These are phyloP conservation scores for Ganoderma boninense DNA, from an alignment of 1,284 basidiomycete species.

Conservation along the genomic window DNA sequence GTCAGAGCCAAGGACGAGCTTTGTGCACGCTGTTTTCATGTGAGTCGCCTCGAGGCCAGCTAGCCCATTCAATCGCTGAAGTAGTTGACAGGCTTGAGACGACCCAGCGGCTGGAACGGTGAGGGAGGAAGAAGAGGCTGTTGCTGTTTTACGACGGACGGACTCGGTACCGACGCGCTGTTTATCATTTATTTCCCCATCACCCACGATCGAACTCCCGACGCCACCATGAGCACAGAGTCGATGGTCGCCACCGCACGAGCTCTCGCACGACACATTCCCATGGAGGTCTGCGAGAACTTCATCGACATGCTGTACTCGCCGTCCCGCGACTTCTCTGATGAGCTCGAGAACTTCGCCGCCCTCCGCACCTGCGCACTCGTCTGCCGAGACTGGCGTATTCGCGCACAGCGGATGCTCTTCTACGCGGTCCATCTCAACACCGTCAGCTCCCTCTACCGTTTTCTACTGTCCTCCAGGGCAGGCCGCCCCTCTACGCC, in stretches of 20 bases:
- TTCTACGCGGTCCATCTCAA: neutral
- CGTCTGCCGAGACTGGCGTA: neutral
- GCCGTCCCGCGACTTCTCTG: neutral
- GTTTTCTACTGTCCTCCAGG: neutral
- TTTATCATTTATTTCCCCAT: neutral
- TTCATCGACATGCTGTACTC: conserved; percentile 26
- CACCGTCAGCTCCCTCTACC: neutral
- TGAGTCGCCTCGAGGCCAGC: neutral
- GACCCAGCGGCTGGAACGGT: neutral
- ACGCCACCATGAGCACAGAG: neutral
- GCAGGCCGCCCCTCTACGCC: neutral
- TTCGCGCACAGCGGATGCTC: neutral
- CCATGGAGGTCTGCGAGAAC: conserved; percentile 41
- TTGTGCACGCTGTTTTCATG: neutral
- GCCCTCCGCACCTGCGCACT: neutral
- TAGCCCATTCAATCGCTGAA: neutral
- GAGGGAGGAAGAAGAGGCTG: neutral
- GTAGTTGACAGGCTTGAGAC: neutral
- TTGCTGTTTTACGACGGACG: neutral
- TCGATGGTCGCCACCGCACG: neutral
- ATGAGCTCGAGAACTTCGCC: neutral
- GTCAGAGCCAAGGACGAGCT: neutral
- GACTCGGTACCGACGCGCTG: neutral
- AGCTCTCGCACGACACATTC: neutral
- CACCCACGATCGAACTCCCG: neutral